Conservation (phyloP, 768 basidiomycete species). For the Suillus alpinus region DNA sequence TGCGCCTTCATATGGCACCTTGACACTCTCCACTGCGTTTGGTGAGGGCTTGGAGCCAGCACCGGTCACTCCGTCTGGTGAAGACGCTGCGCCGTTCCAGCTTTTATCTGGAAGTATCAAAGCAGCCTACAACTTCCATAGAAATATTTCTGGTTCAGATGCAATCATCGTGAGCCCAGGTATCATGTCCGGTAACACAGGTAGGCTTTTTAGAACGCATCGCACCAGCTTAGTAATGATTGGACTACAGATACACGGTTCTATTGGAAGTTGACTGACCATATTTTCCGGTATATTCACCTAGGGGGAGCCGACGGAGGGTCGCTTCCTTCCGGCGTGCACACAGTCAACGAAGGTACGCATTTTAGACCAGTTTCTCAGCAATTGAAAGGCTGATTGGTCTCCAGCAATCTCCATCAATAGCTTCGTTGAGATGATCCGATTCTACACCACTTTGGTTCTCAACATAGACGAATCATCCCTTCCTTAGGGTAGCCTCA, state of each 20-base stretch:
- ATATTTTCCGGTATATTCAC: constrained; percentile 69
- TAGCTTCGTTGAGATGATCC: constrained; percentile 59
- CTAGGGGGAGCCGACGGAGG: constrained; percentile 30
- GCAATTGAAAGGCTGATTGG: neutral
- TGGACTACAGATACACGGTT: constrained; percentile 37
- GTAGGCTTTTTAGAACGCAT: constrained; percentile 13
- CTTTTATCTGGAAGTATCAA: constrained; percentile 66
- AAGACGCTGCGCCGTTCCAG: constrained; percentile 36
- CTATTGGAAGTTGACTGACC: constrained; percentile 44
- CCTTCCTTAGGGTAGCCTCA: constrained; percentile 5
- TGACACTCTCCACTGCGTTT: constrained; percentile 50
- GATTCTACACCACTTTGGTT: constrained; percentile 63
- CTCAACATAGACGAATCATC: constrained; percentile 63
- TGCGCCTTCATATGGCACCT: constrained; percentile 39
- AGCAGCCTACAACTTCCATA: constrained; percentile 53
- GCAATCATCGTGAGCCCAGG: constrained; percentile 45
- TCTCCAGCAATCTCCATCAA: constrained; percentile 45
- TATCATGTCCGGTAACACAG: constrained; percentile 59
- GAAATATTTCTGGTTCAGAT: constrained; percentile 33
- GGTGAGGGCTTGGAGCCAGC: constrained; percentile 58
- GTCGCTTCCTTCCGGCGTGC: constrained; percentile 41
- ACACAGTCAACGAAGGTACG: constrained; percentile 74
- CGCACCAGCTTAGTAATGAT: neutral
- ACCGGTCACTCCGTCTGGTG: constrained; percentile 50
- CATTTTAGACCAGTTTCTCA: neutral